These are phyloP conservation scores for Cercospora citrullina DNA, from an alignment of 2,329 filamentous ascomycete genomes.

Conservation along the genomic window DNA sequence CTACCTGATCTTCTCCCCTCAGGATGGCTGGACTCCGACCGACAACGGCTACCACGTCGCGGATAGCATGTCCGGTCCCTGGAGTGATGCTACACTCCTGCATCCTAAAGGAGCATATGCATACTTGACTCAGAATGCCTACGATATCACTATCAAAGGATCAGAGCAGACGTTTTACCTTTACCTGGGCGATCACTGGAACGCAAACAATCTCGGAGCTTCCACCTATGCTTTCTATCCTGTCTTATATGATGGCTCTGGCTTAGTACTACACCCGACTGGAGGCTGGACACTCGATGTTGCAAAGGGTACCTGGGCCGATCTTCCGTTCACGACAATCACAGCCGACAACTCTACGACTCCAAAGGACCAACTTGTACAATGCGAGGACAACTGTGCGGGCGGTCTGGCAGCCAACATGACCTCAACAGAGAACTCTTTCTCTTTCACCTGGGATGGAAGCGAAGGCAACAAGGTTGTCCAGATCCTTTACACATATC, in stretches of 20 bases:
- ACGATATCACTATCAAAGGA: slow-evolving; percentile 52
- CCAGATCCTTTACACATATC: slow-evolving; percentile 30
- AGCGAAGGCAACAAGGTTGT: slow-evolving; percentile 26
- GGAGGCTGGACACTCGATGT: slow-evolving; percentile 33
- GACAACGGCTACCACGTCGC: slow-evolving; percentile 66
- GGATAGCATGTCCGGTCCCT: slow-evolving; percentile 58
- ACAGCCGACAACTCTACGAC: slow-evolving; percentile 28
- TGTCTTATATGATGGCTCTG: slow-evolving; percentile 25
- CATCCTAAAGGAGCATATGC: slow-evolving; percentile 59
- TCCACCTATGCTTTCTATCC: slow-evolving; percentile 34
- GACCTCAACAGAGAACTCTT: slow-evolving; percentile 20
- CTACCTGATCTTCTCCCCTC: slow-evolving; percentile 62
- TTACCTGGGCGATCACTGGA: slow-evolving; percentile 70
- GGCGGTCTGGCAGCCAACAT: slow-evolving; percentile 29
- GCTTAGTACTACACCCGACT: slow-evolving; percentile 27
- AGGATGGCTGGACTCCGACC: slow-evolving; percentile 53
- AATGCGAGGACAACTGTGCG: slow-evolving; percentile 25
- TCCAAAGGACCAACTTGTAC: slow-evolving; percentile 16
- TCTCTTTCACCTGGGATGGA: slow-evolving; percentile 30
- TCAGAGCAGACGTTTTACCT: slow-evolving; percentile 44
- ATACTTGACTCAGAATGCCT: slow-evolving; percentile 62
- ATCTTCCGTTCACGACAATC: slow-evolving; percentile 27
- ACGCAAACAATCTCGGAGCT: slow-evolving; percentile 54
- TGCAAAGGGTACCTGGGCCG: slow-evolving; percentile 28
- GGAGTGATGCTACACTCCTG: slow-evolving; percentile 62